Conservation (phyloP, 805 yeast genomes). For the Lipomyces anomalus region DNA sequence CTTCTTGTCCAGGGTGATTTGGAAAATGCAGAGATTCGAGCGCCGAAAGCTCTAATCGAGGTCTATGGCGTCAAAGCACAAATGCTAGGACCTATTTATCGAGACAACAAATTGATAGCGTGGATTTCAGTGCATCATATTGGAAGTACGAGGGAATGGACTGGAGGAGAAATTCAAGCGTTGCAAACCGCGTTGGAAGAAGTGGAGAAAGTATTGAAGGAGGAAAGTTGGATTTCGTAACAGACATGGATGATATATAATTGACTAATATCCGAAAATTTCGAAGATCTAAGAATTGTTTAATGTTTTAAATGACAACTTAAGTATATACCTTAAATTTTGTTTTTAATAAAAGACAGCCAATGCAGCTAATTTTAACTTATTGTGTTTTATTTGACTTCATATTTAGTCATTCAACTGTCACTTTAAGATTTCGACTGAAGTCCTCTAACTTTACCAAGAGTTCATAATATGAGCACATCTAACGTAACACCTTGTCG, state of each 20-base stretch:
- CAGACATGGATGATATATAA: too few relatives aligned
- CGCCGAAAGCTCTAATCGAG: conserved; percentile 10
- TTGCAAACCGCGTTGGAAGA: not conserved
- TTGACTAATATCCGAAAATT: too few relatives aligned
- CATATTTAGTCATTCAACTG: too few relatives aligned
- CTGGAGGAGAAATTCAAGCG: conserved; percentile 1
- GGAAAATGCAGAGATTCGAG: conserved; percentile 7
- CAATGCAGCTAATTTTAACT: too few relatives aligned
- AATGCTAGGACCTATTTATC: conserved; percentile 8
- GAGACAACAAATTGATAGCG: conserved; percentile 5
- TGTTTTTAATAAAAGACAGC: too few relatives aligned
- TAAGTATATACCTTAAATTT: too few relatives aligned
- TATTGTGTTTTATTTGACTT: too few relatives aligned
- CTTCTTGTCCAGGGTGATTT: conserved; percentile 11
- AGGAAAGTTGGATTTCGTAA: not conserved
- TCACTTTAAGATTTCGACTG: too few relatives aligned
- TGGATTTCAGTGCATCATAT: conserved; percentile 14
- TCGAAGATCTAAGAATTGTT: too few relatives aligned
- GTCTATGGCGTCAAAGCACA: conserved; percentile 16
- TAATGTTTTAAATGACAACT: too few relatives aligned
- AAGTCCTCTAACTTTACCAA: conserved; percentile 54
- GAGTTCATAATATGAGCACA: conserved; percentile 39
- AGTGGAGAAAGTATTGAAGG: not conserved
- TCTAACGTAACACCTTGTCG: conserved; percentile 43
- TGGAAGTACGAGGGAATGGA: conserved; percentile 7